A percentile compares a stretch with the other conserved stretches of the same genome.
Conservation (phyloP, 2,329 filamentous ascomycete genomes). For the Onygena corvina region DNA sequence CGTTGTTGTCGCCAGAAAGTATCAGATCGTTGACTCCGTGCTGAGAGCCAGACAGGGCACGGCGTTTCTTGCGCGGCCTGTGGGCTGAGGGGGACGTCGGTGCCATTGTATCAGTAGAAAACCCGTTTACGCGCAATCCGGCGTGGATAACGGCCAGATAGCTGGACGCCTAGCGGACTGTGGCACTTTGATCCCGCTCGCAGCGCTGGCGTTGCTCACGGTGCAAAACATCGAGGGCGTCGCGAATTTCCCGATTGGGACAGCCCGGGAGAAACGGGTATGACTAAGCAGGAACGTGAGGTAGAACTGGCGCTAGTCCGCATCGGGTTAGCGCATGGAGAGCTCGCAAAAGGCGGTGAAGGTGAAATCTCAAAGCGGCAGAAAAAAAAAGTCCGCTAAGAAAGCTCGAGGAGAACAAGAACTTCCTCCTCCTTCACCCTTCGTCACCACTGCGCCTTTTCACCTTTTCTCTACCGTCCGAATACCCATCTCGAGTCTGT, state of each 20-base stretch:
- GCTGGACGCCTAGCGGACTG: neutral
- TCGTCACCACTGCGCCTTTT: no score
- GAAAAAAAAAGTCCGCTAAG: constrained; percentile 19
- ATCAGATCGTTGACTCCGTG: constrained; percentile 31
- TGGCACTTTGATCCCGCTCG: neutral
- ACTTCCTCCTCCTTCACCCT: neutral
- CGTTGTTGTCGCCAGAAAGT: constrained; percentile 24
- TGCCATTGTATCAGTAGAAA: constrained; percentile 2
- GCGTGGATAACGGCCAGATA: neutral
- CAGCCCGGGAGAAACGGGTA: neutral
- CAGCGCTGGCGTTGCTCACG: neutral
- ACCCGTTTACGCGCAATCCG: neutral
- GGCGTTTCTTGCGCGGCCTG: constrained; percentile 38
- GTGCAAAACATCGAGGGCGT: neutral
- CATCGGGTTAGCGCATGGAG: neutral
- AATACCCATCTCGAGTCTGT: constrained; percentile 22
- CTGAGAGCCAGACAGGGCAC: constrained; percentile 21
- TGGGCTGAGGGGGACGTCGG: constrained; percentile 23
- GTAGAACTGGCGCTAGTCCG: neutral
- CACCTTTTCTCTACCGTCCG: no score
- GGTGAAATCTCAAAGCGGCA: constrained; percentile 3
- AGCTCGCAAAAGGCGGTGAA: constrained; percentile 22
- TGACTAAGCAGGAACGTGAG: neutral
- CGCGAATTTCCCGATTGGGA: neutral
- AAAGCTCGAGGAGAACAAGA: constrained; percentile 17